phyloP scores from a whole-genome alignment of 768 basidiomycete species.

The Tulasnella sp. region DNA sequence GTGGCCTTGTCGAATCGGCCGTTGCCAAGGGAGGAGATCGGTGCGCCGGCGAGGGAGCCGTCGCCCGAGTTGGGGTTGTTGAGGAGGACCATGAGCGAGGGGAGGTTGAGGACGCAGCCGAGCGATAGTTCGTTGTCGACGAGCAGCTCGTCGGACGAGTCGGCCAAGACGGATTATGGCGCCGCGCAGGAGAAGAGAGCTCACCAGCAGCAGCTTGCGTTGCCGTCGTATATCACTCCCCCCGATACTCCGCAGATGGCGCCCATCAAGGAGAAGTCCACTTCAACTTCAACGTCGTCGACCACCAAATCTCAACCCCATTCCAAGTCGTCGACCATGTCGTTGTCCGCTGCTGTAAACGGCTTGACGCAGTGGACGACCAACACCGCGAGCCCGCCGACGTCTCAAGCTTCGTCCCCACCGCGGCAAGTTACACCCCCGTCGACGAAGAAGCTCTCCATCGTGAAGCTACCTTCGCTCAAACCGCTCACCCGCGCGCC shows the following conservation, averaged over 20 bases:
- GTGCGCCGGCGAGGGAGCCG: background rate
- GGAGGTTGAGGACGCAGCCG: background rate
- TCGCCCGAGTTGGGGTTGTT: background rate
- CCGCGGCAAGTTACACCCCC: slow-evolving; percentile 8
- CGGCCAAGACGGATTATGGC: background rate
- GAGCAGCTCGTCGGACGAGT: background rate
- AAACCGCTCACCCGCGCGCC: background rate
- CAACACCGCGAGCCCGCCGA: background rate
- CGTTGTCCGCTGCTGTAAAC: background rate
- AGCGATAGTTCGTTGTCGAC: background rate
- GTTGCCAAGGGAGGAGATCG: background rate
- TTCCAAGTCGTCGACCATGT: slow-evolving; percentile 18
- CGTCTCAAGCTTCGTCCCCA: background rate
- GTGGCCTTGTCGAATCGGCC: slow-evolving; percentile 58
- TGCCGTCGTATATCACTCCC: slow-evolving; percentile 9
- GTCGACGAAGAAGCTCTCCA: slow-evolving; percentile 19
- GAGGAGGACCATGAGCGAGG: background rate
- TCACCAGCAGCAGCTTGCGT: too few relatives aligned
- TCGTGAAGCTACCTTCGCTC: slow-evolving; percentile 20
- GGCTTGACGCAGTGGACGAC: background rate
- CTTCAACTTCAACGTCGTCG: background rate
- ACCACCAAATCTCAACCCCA: background rate
- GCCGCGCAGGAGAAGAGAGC: background rate
- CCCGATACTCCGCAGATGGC: slow-evolving; percentile 5
- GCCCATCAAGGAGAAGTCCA: background rate